Conservation (phyloP, 768 basidiomycete genomes). For the Leccinum olivaceopallidum region DNA sequence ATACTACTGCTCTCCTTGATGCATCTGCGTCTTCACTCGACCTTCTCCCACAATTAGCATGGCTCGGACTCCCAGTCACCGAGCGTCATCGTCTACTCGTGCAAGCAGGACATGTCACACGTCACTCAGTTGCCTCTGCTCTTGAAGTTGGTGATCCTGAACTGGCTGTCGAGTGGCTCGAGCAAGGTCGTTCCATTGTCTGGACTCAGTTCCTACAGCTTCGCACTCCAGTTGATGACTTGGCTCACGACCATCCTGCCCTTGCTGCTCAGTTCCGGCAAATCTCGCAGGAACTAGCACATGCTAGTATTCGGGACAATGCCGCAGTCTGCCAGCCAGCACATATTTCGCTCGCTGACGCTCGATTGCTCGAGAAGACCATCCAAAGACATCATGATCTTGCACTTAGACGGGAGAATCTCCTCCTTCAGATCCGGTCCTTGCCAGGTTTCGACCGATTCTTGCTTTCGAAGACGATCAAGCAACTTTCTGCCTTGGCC, state of each 20-base stretch:
- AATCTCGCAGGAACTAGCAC: neutral
- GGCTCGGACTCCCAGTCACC: neutral
- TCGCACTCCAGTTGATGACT: neutral
- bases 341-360: neutral
- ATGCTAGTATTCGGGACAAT: neutral
- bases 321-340: neutral
- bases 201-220: neutral
- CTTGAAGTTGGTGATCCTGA: neutral
- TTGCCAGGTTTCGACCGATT: neutral
- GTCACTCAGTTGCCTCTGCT: neutral
- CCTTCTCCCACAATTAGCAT: neutral
- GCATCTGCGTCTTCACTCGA: neutral
- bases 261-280: rapidly evolving
- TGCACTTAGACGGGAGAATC: neutral
- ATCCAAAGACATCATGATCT: neutral
- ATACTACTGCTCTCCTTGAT: neutral
- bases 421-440: neutral
- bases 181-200: neutral
- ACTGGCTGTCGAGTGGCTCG: neutral
- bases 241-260: neutral
- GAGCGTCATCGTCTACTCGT: neutral
- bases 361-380: neutral
- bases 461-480: neutral
- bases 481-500: neutral
- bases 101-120: rapidly evolving